Conservation (phyloP, 768 basidiomycete species). For the Amanita phalloides region DNA sequence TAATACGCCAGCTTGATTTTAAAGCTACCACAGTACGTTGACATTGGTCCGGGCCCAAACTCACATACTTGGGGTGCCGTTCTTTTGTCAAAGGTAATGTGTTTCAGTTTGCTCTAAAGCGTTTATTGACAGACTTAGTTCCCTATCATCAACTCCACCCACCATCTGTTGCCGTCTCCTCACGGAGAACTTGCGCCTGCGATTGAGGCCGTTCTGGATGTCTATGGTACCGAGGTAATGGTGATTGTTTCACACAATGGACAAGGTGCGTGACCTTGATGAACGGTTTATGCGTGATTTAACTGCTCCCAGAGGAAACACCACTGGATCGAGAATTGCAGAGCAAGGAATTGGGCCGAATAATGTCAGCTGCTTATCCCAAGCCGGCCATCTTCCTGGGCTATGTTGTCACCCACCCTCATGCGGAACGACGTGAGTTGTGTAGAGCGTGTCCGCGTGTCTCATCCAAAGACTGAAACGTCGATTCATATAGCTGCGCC, state of each 20-base stretch:
- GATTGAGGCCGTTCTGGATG: conserved; percentile 75
- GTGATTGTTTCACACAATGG: conserved; percentile 90
- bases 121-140: conserved; percentile 33
- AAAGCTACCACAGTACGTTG: conserved; percentile 55
- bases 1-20: background rate
- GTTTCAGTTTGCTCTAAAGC: background rate
- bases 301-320: conserved; percentile 59
- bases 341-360: conserved; percentile 66
- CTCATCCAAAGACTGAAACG: background rate
- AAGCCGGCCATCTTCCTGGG: conserved; percentile 73
- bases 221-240: conserved; percentile 67
- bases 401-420: conserved; percentile 68
- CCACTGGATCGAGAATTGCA: conserved; percentile 83
- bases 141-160: conserved; percentile 78
- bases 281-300: background rate
- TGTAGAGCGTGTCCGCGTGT: background rate
- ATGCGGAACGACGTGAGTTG: conserved; percentile 47
- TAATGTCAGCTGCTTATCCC: conserved; percentile 63
- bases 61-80: conserved; percentile 86
- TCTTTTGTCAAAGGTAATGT: conserved; percentile 60
- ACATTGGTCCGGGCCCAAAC: conserved; percentile 82
- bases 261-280: conserved; percentile 43
- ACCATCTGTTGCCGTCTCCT: conserved; percentile 83
- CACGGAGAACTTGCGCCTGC: conserved; percentile 81
- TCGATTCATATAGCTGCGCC: conserved; percentile 42